These are phyloP conservation scores for Aspergillus melleus DNA, from an alignment of 2,329 filamentous ascomycete species.

Conservation along the genomic window DNA sequence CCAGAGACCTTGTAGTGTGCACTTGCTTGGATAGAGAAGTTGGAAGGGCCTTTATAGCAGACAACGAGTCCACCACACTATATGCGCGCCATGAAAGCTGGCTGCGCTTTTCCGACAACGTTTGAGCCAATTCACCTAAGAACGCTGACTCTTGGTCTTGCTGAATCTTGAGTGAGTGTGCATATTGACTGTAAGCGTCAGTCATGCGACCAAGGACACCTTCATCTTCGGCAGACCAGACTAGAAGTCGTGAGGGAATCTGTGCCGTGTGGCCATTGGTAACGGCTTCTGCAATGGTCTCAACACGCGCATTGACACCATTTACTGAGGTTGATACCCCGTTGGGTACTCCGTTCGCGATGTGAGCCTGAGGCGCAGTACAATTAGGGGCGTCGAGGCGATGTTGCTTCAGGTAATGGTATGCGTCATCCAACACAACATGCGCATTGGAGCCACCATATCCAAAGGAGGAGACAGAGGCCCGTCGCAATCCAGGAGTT, in stretches of 20 bases:
- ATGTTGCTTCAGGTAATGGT: constrained; percentile 1
- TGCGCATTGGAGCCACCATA: constrained; percentile 38
- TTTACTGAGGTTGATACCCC: background rate
- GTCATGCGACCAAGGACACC: background rate
- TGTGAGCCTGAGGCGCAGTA: background rate
- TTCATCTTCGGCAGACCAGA: background rate
- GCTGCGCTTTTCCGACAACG: no score
- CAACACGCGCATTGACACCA: background rate
- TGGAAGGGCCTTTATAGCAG: background rate
- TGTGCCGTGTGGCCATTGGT: background rate
- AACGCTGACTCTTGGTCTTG: no score
- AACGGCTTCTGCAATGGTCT: no score
- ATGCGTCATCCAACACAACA: constrained; percentile 33
- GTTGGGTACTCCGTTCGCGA: background rate
- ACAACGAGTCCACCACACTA: no score
- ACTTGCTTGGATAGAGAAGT: background rate
- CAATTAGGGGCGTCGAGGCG: background rate
- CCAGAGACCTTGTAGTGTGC: no score
- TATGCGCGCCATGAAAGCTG: no score
- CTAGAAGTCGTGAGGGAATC: background rate
- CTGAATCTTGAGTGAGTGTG: background rate
- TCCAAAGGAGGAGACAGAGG: constrained; percentile 40
- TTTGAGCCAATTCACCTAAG: no score
- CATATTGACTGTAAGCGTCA: no score
- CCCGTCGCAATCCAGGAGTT: constrained; percentile 22